Conservation (phyloP, 805 yeast species). For the Candida silvatica region DNA sequence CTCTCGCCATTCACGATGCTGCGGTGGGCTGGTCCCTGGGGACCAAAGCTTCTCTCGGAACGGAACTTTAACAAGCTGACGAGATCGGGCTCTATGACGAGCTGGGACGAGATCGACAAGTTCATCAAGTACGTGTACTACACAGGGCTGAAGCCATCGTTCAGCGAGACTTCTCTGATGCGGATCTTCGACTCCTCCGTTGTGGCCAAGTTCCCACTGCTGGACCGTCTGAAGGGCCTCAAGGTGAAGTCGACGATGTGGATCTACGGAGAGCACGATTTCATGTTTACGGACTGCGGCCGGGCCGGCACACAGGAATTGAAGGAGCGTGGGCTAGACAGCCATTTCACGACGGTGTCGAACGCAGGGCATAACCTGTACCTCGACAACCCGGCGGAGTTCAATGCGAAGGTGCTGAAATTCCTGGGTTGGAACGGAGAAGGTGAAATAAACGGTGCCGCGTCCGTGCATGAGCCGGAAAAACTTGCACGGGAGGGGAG, state of each 20-base stretch:
- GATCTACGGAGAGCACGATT: constrained; percentile 64
- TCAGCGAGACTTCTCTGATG: constrained; percentile 31
- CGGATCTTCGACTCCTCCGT: constrained; percentile 47
- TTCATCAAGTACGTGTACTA: constrained; percentile 27
- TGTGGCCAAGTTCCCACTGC: constrained; percentile 56
- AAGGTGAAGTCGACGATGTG: constrained; percentile 30
- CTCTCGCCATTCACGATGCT: constrained; percentile 41
- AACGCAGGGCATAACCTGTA: constrained; percentile 73
- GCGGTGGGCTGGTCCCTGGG: constrained; percentile 33
- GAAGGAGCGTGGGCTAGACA: constrained; percentile 10
- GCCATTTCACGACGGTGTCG: constrained; percentile 32
- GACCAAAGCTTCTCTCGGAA: constrained; percentile 21
- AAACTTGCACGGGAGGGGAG: too few species aligned
- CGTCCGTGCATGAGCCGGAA: too few species aligned
- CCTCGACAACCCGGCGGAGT: constrained; percentile 50
- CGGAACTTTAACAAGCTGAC: constrained; percentile 22
- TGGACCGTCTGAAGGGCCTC: constrained; percentile 39
- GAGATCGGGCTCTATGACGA: constrained; percentile 16
- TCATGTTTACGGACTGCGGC: constrained; percentile 66
- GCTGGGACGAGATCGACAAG: constrained; percentile 19
- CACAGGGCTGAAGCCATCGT: constrained; percentile 21
- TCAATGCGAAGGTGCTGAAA: constrained; percentile 36
- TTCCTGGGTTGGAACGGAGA: constrained; percentile 23
- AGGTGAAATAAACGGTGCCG: too few species aligned
- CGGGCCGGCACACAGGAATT: constrained; percentile 27